Percentiles rank a stretch among this genome's conserved stretches.
phyloP scores from a whole-genome alignment of 805 yeast species.

The Scheffersomyces coipomensis region DNA sequence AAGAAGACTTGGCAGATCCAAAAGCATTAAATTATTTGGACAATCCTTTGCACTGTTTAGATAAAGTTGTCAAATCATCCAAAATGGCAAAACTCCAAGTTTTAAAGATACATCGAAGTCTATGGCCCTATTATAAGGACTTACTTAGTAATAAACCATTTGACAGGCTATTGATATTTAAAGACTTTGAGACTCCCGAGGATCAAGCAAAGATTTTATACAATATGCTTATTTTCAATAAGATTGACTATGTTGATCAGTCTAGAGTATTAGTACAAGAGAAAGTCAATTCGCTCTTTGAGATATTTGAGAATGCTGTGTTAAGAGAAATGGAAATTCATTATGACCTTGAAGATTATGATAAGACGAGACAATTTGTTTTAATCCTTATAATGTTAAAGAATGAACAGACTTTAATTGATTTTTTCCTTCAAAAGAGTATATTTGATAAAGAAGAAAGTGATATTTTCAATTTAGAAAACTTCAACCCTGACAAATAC shows the following conservation, averaged over 20 bases:
- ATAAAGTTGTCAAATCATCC: conserved; percentile 19
- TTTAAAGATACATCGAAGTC: conserved; percentile 33
- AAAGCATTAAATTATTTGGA: conserved; percentile 6
- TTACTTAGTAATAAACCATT: conserved; percentile 39
- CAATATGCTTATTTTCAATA: conserved; percentile 39
- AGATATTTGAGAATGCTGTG: conserved; percentile 70
- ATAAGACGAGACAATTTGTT: conserved; percentile 33
- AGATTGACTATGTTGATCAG: conserved; percentile 28
- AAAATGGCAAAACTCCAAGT: conserved; percentile 38
- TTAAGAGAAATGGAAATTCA: conserved; percentile 65
- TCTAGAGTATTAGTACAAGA: conserved; percentile 28
- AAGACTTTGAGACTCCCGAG: conserved; percentile 46
- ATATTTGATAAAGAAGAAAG: conserved; percentile 36
- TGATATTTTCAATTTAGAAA: conserved; percentile 28
- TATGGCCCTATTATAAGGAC: conserved; percentile 47
- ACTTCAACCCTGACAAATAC: conserved; percentile 20
- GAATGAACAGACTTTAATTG: conserved; percentile 43
- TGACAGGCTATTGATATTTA: conserved; percentile 45
- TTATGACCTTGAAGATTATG: conserved; percentile 46
- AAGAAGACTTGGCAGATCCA: conserved; percentile 6
- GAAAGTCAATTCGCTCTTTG: conserved; percentile 55
- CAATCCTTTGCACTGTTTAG: conserved; percentile 36
- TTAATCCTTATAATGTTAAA: conserved; percentile 31
- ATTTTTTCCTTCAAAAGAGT: conserved; percentile 43
- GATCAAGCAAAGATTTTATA: conserved; percentile 48